Evolutionary conservation across 1,284 basidiomycete genomes (phyloP), one percentile per base, ranked within the genome.

Genomic region (Ceratobasidium sp.): DNA sequence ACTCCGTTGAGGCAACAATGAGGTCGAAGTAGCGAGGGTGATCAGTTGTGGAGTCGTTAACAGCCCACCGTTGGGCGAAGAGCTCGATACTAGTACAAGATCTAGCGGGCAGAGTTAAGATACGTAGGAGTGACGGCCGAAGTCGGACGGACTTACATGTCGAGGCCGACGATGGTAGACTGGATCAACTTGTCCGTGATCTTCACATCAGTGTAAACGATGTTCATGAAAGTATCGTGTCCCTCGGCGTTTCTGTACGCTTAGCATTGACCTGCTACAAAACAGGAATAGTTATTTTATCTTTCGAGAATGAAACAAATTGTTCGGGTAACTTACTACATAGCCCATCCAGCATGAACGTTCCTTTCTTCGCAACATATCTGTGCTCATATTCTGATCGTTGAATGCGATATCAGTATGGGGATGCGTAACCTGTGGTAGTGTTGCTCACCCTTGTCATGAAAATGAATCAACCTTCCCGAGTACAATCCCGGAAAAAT

Each of bases 401-500:
- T 33, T 24, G 29, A 47, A 56, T n/a, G 41, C 1, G 17, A 1
- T 27, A 33, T 57, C 51, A 19, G 22, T 17, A 51, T 6, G 33
- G n/a, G 14, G 11, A 53, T 31, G 6, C 41, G 19, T 50, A 44
- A 62, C 29, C 22, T 29, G 19, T 6, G 19, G 19, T 29, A 27
- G 19, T 27, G 50, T 24, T 27, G 24, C 69, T 47, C 31, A 72
- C 69, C 69, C 31, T 72, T 62, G 56, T 60, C 57, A 48, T 72
- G 69, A 56, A 72, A 72, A 45, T 72, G 74, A 29, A 69, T 47
- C 27, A 57, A 48, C 9, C 74, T 66, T 19, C 67, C 67, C 29
- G 56, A 62, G 33, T 75, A 75, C 48, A 83, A 91, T 0, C 90
- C 91, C 4, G 91, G 91, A 83, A 90, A 92, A 78, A 92, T 89